phyloP scores from a whole-genome alignment of 805 yeast genomes.

The Spathaspora passalidarum region DNA sequence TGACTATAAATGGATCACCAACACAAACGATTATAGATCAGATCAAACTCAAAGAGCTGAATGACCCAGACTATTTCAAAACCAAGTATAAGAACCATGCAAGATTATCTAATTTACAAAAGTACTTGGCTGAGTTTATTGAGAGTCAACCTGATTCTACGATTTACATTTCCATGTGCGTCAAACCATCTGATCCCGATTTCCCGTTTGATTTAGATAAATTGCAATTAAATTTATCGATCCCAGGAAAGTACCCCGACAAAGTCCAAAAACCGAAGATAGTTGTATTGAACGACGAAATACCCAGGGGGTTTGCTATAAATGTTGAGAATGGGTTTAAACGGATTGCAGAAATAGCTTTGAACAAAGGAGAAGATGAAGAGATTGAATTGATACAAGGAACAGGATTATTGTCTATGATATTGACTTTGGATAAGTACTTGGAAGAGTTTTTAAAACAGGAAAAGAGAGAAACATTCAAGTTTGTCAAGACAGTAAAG shows the following conservation, averaged over 20 bases:
- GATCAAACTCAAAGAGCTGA: slow-evolving; percentile 5
- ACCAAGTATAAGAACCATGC: slow-evolving; percentile 8
- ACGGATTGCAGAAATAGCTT: slow-evolving; percentile 34
- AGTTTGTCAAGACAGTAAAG: slow-evolving; percentile 44
- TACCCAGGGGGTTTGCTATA: slow-evolving; percentile 64
- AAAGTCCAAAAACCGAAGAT: slow-evolving; percentile 42
- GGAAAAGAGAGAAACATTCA: slow-evolving; percentile 61
- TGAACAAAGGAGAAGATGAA: slow-evolving; percentile 16
- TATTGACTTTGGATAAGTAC: slow-evolving; percentile 53
- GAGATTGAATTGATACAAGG: slow-evolving; percentile 40
- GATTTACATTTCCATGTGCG: slow-evolving; percentile 40
- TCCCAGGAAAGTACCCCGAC: slow-evolving; percentile 57
- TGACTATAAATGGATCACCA: slow-evolving; percentile 35
- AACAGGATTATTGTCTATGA: slow-evolving; percentile 50
- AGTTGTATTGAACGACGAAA: slow-evolving; percentile 59
- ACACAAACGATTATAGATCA: slow-evolving; percentile 7
- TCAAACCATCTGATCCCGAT: slow-evolving; percentile 67
- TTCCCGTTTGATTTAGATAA: slow-evolving; percentile 62
- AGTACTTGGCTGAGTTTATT: slow-evolving; percentile 15
- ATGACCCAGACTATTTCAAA: slow-evolving; percentile 9
- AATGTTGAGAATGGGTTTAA: slow-evolving; percentile 68
- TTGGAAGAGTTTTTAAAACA: slow-evolving; percentile 57
- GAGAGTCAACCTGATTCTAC: slow-evolving; percentile 18
- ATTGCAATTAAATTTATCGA: slow-evolving; percentile 50
- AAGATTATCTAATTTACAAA: slow-evolving; percentile 13